Conservation (phyloP, 2,329 filamentous ascomycete species). For the Colletotrichum brevisporum region DNA sequence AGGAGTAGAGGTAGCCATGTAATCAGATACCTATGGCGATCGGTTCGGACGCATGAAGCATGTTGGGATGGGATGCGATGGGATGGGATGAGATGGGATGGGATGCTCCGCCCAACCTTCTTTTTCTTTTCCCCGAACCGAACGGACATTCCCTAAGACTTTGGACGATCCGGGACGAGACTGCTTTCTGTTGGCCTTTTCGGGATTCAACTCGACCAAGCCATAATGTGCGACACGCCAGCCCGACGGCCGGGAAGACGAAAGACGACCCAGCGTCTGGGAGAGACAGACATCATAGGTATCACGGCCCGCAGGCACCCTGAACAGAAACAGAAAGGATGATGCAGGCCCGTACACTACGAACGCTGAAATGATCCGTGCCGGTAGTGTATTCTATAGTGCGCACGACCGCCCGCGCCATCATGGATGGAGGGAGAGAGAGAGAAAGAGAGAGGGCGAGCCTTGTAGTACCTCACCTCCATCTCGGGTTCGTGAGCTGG, state of each 20-base stretch:
- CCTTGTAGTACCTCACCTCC: slow-evolving; percentile 15
- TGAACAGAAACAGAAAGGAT: too few relatives aligned
- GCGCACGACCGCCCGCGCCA: too few relatives aligned
- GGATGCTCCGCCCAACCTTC: slow-evolving; percentile 14
- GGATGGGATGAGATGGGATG: too few relatives aligned
- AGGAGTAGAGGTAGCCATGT: slow-evolving; percentile 4
- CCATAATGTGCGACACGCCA: neutral
- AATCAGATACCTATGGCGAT: slow-evolving; percentile 1
- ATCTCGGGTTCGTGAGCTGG: slow-evolving; percentile 15
- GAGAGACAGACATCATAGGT: too few relatives aligned
- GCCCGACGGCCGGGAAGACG: neutral
- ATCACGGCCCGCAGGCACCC: too few relatives aligned
- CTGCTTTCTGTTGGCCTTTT: slow-evolving; percentile 7
- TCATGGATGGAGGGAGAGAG: neutral
- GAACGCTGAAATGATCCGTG: too few relatives aligned
- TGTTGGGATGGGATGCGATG: neutral
- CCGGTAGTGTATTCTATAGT: too few relatives aligned
- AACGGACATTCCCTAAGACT: slow-evolving; percentile 1
- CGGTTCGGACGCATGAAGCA: neutral
- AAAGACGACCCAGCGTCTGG: neutral
- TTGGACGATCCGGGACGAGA: slow-evolving; percentile 24
- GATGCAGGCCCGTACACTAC: too few relatives aligned
- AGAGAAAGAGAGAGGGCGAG: slow-evolving; percentile 13
- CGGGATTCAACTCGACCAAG: neutral
- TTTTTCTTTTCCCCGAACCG: slow-evolving; percentile 13